Percentiles rank a stretch among this genome's conserved stretches.
phyloP scores from a whole-genome alignment of 176 grass and related monocot species.

The Oryza longistaminata region DNA sequence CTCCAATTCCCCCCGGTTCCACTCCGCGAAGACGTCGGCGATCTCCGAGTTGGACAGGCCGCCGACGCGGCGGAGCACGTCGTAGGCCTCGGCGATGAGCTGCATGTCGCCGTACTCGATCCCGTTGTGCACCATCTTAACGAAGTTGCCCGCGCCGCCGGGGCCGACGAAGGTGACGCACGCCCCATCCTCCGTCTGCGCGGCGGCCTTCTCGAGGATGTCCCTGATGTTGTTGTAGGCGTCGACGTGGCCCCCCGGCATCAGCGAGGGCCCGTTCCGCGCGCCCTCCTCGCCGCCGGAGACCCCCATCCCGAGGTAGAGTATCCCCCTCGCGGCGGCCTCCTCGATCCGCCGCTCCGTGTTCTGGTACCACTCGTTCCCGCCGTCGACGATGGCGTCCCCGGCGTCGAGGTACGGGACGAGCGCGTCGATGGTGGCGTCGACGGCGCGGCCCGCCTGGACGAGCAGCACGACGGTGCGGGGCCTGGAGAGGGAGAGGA shows the following conservation, averaged over 20 bases:
- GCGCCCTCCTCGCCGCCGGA: constrained; percentile 84
- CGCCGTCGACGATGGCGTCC: constrained; percentile 86
- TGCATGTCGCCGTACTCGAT: constrained; percentile 95
- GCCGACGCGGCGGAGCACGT: constrained; percentile 62
- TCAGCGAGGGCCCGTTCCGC: constrained; percentile 77
- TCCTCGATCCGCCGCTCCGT: constrained; percentile 72
- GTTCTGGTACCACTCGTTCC: constrained; percentile 95
- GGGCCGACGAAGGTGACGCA: constrained; percentile 81
- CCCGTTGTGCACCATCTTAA: constrained; percentile 95
- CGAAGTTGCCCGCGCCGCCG: constrained; percentile 80
- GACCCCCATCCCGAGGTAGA: constrained; percentile 95
- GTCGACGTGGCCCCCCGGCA: constrained; percentile 69
- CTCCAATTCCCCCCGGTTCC: constrained; percentile 84
- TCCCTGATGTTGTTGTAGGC: constrained; percentile 76
- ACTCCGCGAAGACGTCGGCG: constrained; percentile 64
- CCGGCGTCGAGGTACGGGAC: constrained; percentile 66
- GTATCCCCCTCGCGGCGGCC: constrained; percentile 49
- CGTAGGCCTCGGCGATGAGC: constrained; percentile 78
- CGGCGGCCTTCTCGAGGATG: constrained; percentile 62
- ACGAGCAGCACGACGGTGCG: constrained; percentile 80
- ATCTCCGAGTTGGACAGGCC: constrained; percentile 64
- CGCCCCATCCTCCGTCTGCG: constrained; percentile 83
- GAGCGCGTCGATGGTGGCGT: constrained; percentile 71
- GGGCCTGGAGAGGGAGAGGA: constrained; percentile 67
- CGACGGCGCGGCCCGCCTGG: constrained; percentile 72